phyloP scores from a whole-genome alignment of 192 early-diverging fungal genomes.

The Entomortierella chlamydospora region DNA sequence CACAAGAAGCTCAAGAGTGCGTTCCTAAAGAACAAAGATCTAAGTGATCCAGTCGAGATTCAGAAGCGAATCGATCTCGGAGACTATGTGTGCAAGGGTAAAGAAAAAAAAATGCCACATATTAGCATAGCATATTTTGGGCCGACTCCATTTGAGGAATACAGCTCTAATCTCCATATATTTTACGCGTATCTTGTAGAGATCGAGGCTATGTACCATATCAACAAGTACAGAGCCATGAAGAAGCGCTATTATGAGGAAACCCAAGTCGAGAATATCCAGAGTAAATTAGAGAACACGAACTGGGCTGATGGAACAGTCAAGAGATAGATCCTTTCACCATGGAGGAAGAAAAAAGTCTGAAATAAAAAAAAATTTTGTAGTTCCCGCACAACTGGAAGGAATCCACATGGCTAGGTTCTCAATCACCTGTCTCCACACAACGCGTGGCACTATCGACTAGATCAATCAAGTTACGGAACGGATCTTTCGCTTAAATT shows the following conservation, averaged over 20 bases:
- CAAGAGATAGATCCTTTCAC: background rate
- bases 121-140: background rate
- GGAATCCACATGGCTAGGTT: no score
- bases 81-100: conserved; percentile 53
- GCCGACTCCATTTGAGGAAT: background rate
- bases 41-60: conserved; percentile 35
- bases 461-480: no score
- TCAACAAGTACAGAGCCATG: conserved; percentile 54
- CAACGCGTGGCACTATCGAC: no score
- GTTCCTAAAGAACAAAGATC: conserved; percentile 48
- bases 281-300: conserved; percentile 30
- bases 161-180: background rate
- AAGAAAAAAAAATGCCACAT: background rate
- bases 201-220: conserved; percentile 55
- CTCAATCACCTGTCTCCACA: no score
- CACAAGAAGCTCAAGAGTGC: conserved; percentile 42
- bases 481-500: no score
- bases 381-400: no score
- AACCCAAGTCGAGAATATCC: conserved; percentile 15
- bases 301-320: conserved; percentile 17
- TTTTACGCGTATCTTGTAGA: conserved; percentile 11
- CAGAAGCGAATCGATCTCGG: conserved; percentile 53
- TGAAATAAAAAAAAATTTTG: background rate
- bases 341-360: background rate
- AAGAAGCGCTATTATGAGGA: conserved; percentile 51